Conservation (phyloP, 441 rosid species). For the Geranium incanum region DNA sequence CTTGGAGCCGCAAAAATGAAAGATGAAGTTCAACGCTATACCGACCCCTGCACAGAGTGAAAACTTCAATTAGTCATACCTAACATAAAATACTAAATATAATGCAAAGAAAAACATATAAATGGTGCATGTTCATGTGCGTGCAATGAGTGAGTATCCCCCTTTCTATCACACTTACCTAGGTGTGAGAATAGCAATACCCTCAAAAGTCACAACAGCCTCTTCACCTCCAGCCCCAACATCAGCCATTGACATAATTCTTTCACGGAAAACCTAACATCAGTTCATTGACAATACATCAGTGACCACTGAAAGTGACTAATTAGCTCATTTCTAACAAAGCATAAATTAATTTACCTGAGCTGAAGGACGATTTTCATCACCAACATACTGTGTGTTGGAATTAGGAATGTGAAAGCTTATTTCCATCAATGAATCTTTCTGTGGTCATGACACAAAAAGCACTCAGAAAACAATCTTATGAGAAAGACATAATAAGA, state of each 20-base stretch:
- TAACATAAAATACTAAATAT: not conserved
- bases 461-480: not conserved
- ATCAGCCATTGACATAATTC: constrained; percentile 71
- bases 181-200: constrained; percentile 86
- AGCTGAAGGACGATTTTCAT: constrained; percentile 79
- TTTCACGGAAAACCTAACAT: constrained; percentile 66
- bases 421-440: constrained; percentile 94
- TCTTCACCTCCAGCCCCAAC: constrained; percentile 83
- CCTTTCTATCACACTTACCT: constrained; percentile 39
- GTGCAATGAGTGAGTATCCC: not conserved
- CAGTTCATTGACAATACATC: constrained; percentile 16
- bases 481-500: not conserved
- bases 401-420: constrained; percentile 85
- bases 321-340: constrained; percentile 6
- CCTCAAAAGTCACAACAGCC: constrained; percentile 85
- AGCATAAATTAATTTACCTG: constrained; percentile 41
- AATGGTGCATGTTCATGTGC: not conserved
- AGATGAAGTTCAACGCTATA: constrained; percentile 92
- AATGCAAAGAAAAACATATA: not conserved
- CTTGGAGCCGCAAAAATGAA: constrained; percentile 82
- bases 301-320: not conserved
- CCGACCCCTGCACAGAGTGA: constrained; percentile 62
- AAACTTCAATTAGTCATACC: constrained; percentile 9
- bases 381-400: constrained; percentile 87
- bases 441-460: constrained; percentile 34